Percentiles rank a stretch among this genome's conserved stretches.
Conservation (phyloP, 1,139 yeast species). For the Taphrina sp. region DNA sequence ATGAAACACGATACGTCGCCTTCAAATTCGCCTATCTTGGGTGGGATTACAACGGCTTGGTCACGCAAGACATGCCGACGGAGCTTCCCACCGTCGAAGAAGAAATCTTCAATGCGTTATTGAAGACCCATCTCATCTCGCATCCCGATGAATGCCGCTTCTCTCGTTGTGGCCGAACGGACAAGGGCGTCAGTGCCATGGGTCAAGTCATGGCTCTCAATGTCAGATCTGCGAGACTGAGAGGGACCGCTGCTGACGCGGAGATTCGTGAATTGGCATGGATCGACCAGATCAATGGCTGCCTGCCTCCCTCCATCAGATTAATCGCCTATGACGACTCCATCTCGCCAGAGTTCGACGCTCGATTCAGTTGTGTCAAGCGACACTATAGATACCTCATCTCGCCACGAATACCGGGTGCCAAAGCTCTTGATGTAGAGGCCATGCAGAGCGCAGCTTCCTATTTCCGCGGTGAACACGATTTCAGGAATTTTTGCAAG, state of each 20-base stretch:
- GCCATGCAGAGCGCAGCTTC: constrained; percentile 70
- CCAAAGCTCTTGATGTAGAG: constrained; percentile 55
- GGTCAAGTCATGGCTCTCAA: constrained; percentile 83
- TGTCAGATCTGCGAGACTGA: constrained; percentile 63
- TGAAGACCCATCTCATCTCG: constrained; percentile 64
- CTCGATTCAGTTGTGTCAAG: constrained; percentile 79
- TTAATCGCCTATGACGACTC: constrained; percentile 78
- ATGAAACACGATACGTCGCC: constrained; percentile 70
- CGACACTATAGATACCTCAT: constrained; percentile 87
- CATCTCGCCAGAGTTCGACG: constrained; percentile 82
- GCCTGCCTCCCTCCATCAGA: constrained; percentile 76
- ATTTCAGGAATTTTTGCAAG: constrained; percentile 91
- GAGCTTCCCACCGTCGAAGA: constrained; percentile 87
- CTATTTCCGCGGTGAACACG: constrained; percentile 70
- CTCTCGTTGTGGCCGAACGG: constrained; percentile 95
- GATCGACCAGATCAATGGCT: constrained; percentile 66
- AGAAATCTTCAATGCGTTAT: constrained; percentile 66
- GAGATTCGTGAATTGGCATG: constrained; percentile 77
- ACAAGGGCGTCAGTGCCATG: constrained; percentile 94
- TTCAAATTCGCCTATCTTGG: constrained; percentile 83
- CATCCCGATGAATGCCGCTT: constrained; percentile 55
- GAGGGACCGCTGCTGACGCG: neutral
- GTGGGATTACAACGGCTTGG: constrained; percentile 91
- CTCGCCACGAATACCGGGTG: constrained; percentile 40
- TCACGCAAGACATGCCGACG: constrained; percentile 70